Conservation (phyloP, 441 rosid genomes). For the Populus hybrid region DNA sequence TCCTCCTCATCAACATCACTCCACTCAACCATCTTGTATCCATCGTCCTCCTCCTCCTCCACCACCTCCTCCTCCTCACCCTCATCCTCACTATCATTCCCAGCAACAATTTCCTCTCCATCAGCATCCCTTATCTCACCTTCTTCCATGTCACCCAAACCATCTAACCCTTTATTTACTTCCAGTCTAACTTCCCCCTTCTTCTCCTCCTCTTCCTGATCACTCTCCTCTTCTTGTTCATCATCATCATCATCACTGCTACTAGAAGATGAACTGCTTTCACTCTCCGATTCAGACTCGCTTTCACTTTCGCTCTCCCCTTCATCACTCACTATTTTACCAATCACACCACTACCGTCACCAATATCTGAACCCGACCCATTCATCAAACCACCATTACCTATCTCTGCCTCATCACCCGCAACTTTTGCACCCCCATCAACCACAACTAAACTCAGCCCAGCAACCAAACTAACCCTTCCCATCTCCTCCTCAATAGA, state of each 20-base stretch:
- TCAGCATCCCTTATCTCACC: slow-evolving; percentile 67
- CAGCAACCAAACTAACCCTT: slow-evolving; percentile 1
- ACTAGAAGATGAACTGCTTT: slow-evolving; percentile 35
- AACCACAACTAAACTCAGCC: neutral
- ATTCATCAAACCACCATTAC: slow-evolving; percentile 13
- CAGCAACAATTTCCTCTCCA: slow-evolving; percentile 28
- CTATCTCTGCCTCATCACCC: slow-evolving; percentile 1
- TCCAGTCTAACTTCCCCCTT: slow-evolving; percentile 20
- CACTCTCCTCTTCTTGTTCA: slow-evolving; percentile 24
- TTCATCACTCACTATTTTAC: slow-evolving; percentile 21
- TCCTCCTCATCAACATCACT: slow-evolving; percentile 50
- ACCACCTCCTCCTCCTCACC: slow-evolving; percentile 41
- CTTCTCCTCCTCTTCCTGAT: slow-evolving; percentile 20
- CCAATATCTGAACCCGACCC: slow-evolving; percentile 16
- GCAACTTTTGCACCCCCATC: slow-evolving; percentile 6
- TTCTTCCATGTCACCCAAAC: slow-evolving; percentile 63
- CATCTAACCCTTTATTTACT: slow-evolving; percentile 23
- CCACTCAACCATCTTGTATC: slow-evolving; percentile 45
- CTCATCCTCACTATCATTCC: slow-evolving; percentile 26
- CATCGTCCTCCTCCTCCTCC: slow-evolving; percentile 29
- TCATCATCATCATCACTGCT: slow-evolving; percentile 18
- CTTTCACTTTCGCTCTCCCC: slow-evolving; percentile 29
- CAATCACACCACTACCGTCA: slow-evolving; percentile 20
- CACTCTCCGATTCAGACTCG: slow-evolving; percentile 30
- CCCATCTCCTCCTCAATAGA: slow-evolving; percentile 16